phyloP scores from a whole-genome alignment of 2,329 filamentous ascomycete genomes.

The Blastomyces percursus region DNA sequence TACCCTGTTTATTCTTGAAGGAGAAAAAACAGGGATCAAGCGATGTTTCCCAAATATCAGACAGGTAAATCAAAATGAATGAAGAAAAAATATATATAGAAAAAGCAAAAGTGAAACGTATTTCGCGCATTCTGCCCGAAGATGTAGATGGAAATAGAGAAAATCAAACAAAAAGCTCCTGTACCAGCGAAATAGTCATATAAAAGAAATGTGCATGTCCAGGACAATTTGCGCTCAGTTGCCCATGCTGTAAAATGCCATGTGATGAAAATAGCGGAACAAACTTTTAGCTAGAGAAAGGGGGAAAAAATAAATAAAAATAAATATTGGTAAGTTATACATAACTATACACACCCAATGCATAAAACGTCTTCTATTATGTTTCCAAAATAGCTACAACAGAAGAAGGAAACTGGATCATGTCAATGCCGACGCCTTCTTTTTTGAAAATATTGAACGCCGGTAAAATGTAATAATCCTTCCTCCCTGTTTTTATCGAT shows the following conservation, averaged over 20 bases:
- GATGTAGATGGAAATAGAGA: neutral
- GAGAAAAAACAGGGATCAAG: neutral
- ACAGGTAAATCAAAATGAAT: neutral
- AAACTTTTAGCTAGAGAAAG: neutral
- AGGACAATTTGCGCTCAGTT: neutral
- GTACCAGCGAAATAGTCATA: neutral
- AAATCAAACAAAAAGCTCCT: neutral
- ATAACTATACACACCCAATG: neutral
- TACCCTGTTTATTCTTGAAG: neutral
- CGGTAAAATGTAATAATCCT: neutral
- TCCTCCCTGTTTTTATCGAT: neutral
- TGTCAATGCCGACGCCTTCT: neutral
- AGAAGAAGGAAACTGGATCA: neutral
- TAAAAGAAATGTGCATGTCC: neutral
- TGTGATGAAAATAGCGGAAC: neutral
- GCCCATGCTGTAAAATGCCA: neutral
- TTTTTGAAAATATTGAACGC: neutral
- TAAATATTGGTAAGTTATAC: neutral
- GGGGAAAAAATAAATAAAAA: neutral
- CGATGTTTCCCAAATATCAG: neutral
- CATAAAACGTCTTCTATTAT: neutral
- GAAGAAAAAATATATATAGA: neutral
- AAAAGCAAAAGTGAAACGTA: neutral
- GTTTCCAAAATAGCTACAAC: neutral
- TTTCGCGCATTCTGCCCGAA: neutral